Base-by-base conservation (phyloP, 129 eudicot genomes). In the Erigeron canadensis region DNA sequence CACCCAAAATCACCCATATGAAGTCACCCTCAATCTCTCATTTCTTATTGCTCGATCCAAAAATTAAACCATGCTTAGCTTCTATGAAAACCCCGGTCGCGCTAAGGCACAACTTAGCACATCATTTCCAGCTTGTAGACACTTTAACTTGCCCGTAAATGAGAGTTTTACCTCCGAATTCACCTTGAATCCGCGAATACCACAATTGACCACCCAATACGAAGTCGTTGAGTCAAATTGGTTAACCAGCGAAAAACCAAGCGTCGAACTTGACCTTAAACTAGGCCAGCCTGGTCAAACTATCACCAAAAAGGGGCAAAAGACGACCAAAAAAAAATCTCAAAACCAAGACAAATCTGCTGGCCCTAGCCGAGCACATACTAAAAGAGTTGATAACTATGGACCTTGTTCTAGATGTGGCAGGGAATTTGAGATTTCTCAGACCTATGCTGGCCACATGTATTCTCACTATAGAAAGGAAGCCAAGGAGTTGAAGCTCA, bases 341-440 rank as follows among this genome's bases (percentile, higher is more conserved):
- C 21, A 63, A 28, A 17, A 43, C 37, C 42, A 4, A 5, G 16
- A 10, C 41, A 28, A 43, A 6, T 23, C 56, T 22, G 22, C 44
- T 6, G 15, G 38, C 10, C 19, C 2, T 21, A 44, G 18, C 23
- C 0, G 23, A 37, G 5, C 39, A 5, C 39, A 15, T 7, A 21
- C 45, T 62, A 38, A 15, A 37, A 38, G 39, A 3, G 46, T 44
- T 39, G 23, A 62, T 10, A 12, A 62, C 44, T 62, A 62, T 62
- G 67, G 67, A 62, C 67, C 67, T 13, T 62, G 67, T 15, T 8
- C 39, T 21, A 37, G 19, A 62, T 62, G 67, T 62, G 47, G 47
- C 46, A 37, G 2, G 47, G 4, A 34, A 19, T 62, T 62, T 38
- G 46, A 38, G 0, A 62, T 45, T 37, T 38, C 46, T 39, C 67